Evolutionary conservation across 2,329 filamentous ascomycete species (phyloP).

Genomic region (Fusarium sp.): DNA sequence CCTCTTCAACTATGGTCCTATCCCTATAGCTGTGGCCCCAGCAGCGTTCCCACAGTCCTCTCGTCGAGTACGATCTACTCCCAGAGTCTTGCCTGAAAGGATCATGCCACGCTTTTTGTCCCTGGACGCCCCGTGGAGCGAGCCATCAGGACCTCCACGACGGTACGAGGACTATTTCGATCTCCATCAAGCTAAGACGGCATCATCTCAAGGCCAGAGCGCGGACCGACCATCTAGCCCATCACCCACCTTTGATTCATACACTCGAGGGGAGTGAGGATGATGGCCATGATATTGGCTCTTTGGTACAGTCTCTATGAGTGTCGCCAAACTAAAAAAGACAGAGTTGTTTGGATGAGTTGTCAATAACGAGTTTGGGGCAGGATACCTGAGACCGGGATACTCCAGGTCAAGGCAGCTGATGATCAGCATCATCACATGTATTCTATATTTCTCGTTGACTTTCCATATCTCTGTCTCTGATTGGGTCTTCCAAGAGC

Average conservation of each 20-base stretch:
- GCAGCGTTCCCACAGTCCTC: background rate
- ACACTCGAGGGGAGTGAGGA: background rate
- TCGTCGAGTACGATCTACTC: background rate
- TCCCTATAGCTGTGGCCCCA: background rate
- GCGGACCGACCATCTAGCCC: background rate
- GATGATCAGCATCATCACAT: background rate
- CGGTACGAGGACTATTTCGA: background rate
- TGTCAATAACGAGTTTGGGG: background rate
- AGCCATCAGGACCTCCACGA: background rate
- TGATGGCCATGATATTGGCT: background rate
- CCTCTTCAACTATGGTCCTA: background rate
- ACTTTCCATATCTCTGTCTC: background rate
- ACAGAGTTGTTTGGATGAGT: background rate
- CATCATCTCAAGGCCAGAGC: background rate
- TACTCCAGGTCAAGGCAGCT: background rate
- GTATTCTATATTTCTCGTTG: background rate
- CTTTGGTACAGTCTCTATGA: background rate
- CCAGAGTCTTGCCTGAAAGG: background rate
- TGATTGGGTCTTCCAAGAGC: background rate
- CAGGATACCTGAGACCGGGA: background rate
- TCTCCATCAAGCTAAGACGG: background rate
- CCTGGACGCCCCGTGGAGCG: too few species aligned
- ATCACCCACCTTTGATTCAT: background rate
- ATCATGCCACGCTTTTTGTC: background rate
- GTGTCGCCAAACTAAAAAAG: background rate